Evolutionary conservation across 371 early-diverging fungal genomes (phyloP).

Genomic region (Mucor velutinosus): DNA sequence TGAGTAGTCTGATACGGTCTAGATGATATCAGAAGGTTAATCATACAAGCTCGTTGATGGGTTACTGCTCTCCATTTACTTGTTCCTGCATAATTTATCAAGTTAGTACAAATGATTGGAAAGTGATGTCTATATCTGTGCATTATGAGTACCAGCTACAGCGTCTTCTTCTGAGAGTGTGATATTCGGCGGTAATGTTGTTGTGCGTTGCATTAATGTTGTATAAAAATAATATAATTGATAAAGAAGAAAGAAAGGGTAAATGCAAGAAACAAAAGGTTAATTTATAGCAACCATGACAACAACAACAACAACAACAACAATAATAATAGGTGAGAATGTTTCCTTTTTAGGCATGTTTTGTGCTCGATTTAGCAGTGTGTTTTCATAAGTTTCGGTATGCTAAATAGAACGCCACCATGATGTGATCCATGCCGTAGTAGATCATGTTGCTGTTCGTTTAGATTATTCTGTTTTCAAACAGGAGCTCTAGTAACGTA

Average conservation of each 20-base stretch:
- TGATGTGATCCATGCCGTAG: neutral
- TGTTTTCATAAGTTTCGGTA: neutral
- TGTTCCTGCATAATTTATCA: slow-evolving; percentile 12
- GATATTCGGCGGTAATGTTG: slow-evolving; percentile 6
- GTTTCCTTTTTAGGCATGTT: neutral
- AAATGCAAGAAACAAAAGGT: neutral
- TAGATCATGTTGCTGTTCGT: neutral
- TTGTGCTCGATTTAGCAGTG: neutral
- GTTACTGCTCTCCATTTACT: slow-evolving; percentile 6
- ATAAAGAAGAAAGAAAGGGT: neutral
- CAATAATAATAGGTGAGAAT: neutral
- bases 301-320: neutral
- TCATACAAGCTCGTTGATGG: neutral
- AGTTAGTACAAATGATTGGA: neutral
- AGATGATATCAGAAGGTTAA: neutral
- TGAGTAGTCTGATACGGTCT: slow-evolving; percentile 67
- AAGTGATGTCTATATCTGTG: neutral
- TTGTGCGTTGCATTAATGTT: slow-evolving; percentile 9
- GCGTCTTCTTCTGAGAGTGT: slow-evolving; percentile 15
- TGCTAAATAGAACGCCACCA: neutral
- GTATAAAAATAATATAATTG: neutral
- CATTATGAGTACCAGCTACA: slow-evolving; percentile 9
- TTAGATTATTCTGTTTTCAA: too few relatives aligned
- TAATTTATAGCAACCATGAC: neutral
- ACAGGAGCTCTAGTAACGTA: too few relatives aligned